Conservation (phyloP, 2,329 filamentous ascomycete species). For the Monosporascus ibericus region DNA sequence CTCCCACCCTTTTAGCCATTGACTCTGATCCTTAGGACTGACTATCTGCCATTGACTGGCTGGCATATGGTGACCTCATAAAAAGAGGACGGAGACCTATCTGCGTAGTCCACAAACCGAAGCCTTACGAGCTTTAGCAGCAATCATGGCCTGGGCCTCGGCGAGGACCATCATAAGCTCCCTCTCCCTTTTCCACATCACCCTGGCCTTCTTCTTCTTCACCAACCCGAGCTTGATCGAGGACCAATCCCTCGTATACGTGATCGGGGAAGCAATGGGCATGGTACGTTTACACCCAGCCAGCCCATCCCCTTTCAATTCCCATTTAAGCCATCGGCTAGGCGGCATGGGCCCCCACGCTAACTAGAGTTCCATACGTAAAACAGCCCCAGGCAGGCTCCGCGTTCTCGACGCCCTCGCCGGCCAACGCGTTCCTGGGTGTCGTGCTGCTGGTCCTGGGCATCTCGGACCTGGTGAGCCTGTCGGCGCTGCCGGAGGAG, state of each 20-base stretch:
- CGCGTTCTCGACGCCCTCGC: constrained; percentile 58
- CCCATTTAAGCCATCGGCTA: not conserved
- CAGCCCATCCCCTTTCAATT: not conserved
- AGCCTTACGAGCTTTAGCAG: not conserved
- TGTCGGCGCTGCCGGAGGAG: constrained; percentile 64
- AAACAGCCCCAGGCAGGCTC: constrained; percentile 56
- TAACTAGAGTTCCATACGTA: constrained; percentile 2
- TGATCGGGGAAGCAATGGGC: constrained; percentile 78
- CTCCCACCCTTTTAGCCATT: no score
- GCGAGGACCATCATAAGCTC: constrained; percentile 74
- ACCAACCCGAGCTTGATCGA: constrained; percentile 65
- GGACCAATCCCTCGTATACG: constrained; percentile 72
- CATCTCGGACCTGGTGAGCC: constrained; percentile 57
- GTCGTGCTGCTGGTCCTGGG: constrained; percentile 58
- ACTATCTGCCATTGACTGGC: no score
- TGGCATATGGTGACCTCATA: not conserved
- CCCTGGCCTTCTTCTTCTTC: constrained; percentile 77
- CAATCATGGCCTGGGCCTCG: constrained; percentile 72
- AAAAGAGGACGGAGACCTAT: not conserved
- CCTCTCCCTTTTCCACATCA: constrained; percentile 78
- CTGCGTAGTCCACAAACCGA: not conserved
- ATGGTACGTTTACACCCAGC: constrained; percentile 48
- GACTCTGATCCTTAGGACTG: no score
- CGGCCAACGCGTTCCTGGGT: constrained; percentile 69
- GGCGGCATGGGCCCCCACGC: not conserved